phyloP scores from a whole-genome alignment of 306 rosid genomes.

The Lathyrus oleraceus region DNA sequence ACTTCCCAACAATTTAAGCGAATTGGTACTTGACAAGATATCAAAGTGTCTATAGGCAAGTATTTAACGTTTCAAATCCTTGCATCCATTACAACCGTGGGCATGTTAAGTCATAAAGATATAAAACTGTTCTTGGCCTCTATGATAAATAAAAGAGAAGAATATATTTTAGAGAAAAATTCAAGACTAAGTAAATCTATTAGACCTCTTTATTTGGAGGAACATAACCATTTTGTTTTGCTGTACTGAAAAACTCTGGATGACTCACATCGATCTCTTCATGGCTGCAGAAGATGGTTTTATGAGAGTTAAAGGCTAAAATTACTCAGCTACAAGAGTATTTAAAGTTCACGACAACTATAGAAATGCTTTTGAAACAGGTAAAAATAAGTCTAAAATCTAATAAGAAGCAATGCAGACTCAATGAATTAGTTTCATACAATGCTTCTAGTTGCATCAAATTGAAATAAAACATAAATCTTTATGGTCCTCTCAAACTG shows the following conservation, averaged over 20 bases:
- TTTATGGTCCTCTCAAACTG: conserved; percentile 15
- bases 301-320: conserved; percentile 20
- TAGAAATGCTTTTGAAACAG: neutral
- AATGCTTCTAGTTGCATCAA: conserved; percentile 6
- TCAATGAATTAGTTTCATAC: conserved; percentile 12
- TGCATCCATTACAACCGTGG: neutral
- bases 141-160: conserved; percentile 23
- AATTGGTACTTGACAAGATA: conserved; percentile 12
- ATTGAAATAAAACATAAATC: conserved; percentile 21
- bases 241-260: conserved; percentile 89
- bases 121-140: neutral
- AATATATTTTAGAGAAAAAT: conserved; percentile 29
- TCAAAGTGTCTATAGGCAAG: neutral
- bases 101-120: conserved; percentile 7
- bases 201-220: conserved; percentile 90
- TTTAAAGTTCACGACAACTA: neutral
- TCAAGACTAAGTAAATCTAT: conserved; percentile 28
- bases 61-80: conserved; percentile 1
- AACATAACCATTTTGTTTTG: conserved; percentile 76
- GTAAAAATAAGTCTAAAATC: conserved; percentile 15
- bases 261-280: conserved; percentile 97
- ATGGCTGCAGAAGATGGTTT: conserved; percentile 68
- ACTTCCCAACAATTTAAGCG: conserved; percentile 8
- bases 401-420: neutral
- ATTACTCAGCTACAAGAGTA: neutral